Conservation (phyloP, 192 early-diverging fungal species). For the Allomyces javanicus region DNA sequence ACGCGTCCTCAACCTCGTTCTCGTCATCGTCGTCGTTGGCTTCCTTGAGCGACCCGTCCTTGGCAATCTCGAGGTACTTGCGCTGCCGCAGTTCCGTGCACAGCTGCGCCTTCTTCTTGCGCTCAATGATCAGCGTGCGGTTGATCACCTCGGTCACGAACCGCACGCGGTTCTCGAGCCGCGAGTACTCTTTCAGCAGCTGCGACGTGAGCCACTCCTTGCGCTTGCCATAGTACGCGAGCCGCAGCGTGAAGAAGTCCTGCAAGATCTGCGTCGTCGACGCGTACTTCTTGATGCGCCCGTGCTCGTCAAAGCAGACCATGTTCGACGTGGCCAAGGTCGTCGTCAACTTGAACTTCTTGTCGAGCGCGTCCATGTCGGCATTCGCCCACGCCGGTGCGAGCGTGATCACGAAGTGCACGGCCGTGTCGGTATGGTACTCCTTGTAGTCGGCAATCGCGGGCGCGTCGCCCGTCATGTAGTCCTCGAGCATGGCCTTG, state of each 20-base stretch:
- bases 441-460: slow-evolving; percentile 38
- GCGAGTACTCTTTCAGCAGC: slow-evolving; percentile 40
- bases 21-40: slow-evolving; percentile 25
- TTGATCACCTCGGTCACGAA: slow-evolving; percentile 83
- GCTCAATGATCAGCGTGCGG: slow-evolving; percentile 58
- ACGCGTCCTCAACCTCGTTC: slow-evolving; percentile 9
- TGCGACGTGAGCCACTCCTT: slow-evolving; percentile 52
- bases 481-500: slow-evolving; percentile 63
- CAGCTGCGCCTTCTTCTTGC: slow-evolving; percentile 62
- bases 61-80: slow-evolving; percentile 36
- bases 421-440: slow-evolving; percentile 41
- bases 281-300: slow-evolving; percentile 61
- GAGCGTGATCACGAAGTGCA: slow-evolving; percentile 46
- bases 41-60: slow-evolving; percentile 12
- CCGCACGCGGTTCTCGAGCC: slow-evolving; percentile 61
- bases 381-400: slow-evolving; percentile 47
- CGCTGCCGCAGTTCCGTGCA: slow-evolving; percentile 47
- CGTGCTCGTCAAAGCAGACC: slow-evolving; percentile 80
- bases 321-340: slow-evolving; percentile 69
- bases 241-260: slow-evolving; percentile 72
- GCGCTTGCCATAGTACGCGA: slow-evolving; percentile 68
- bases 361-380: slow-evolving; percentile 58
- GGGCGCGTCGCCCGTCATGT: slow-evolving; percentile 32
- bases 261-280: slow-evolving; percentile 56
- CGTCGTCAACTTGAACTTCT: slow-evolving; percentile 53